phyloP scores from a whole-genome alignment of 2,329 filamentous ascomycete species.

The Nakataea oryzae region DNA sequence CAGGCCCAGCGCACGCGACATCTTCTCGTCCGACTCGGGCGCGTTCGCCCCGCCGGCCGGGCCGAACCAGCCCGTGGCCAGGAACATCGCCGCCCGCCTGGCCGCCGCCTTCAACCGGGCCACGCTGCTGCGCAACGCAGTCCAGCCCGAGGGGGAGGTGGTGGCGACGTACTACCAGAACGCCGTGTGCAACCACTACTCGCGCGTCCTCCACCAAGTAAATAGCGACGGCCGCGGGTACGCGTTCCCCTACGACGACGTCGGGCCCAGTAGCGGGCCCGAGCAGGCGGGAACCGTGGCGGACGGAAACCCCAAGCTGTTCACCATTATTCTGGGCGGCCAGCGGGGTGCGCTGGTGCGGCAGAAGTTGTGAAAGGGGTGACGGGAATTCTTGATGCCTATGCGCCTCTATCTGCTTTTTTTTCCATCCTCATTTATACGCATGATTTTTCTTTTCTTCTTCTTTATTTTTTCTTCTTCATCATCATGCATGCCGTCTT shows the following conservation, averaged over 20 bases:
- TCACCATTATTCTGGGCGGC: constrained; percentile 48
- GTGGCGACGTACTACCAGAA: constrained; percentile 42
- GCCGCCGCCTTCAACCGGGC: constrained; percentile 67
- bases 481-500: neutral
- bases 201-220: constrained; percentile 51
- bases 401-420: neutral
- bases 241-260: constrained; percentile 64
- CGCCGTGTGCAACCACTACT: constrained; percentile 53
- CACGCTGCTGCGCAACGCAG: constrained; percentile 46
- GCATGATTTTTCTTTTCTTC: neutral
- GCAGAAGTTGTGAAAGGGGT: neutral
- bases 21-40: constrained; percentile 44
- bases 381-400: no score
- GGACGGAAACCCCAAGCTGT: constrained; percentile 40
- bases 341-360: neutral
- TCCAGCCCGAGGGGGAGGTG: constrained; percentile 40
- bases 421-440: neutral
- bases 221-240: constrained; percentile 53
- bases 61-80: neutral
- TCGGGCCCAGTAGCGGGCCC: constrained; percentile 37
- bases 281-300: constrained; percentile 55
- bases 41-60: constrained; percentile 33
- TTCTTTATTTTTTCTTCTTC: neutral
- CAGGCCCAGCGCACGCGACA: constrained; percentile 35
- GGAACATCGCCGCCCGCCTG: constrained; percentile 56